These are phyloP conservation scores for Curvularia lunata DNA, from an alignment of 2,329 filamentous ascomycete genomes.

Conservation along the genomic window DNA sequence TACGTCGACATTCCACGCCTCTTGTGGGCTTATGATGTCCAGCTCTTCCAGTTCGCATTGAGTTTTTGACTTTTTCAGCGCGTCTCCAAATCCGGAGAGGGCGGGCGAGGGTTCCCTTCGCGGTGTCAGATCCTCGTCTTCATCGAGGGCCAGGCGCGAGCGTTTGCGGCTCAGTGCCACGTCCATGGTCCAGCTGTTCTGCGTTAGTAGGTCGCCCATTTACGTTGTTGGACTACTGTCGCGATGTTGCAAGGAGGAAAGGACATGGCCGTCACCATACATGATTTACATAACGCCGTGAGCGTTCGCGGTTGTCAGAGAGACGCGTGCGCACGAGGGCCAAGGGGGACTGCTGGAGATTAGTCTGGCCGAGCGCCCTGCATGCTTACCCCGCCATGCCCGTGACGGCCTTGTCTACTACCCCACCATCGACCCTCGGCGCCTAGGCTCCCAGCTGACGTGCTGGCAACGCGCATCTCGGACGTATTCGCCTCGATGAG, in stretches of 20 bases:
- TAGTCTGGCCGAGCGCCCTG: slow-evolving; percentile 13
- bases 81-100: slow-evolving; percentile 28
- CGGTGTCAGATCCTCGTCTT: slow-evolving; percentile 24
- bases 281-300: slow-evolving; percentile 9
- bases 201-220: slow-evolving; percentile 29
- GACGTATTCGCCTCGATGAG: slow-evolving; percentile 17
- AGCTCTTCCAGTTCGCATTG: slow-evolving; percentile 47
- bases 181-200: slow-evolving; percentile 36
- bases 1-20: slow-evolving; percentile 46
- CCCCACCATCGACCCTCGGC: slow-evolving; percentile 18
- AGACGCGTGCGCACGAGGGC: slow-evolving; percentile 22
- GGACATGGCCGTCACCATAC: slow-evolving; percentile 13
- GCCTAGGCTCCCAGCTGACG: slow-evolving; percentile 22
- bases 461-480: slow-evolving; percentile 16
- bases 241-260: background rate
- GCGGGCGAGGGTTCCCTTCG: slow-evolving; percentile 31
- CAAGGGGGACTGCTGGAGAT: background rate
- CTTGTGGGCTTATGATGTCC: slow-evolving; percentile 31
- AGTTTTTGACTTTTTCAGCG: slow-evolving; percentile 45
- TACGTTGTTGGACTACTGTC: slow-evolving; percentile 4
- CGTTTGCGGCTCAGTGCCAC: slow-evolving; percentile 44
- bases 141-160: slow-evolving; percentile 38
- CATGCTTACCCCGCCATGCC: slow-evolving; percentile 16
- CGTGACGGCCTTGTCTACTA: slow-evolving; percentile 7
- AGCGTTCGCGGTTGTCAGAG: slow-evolving; percentile 28